These are phyloP conservation scores for Penicillium mononematosum DNA, from an alignment of 495 filamentous ascomycete species.

Conservation along the genomic window DNA sequence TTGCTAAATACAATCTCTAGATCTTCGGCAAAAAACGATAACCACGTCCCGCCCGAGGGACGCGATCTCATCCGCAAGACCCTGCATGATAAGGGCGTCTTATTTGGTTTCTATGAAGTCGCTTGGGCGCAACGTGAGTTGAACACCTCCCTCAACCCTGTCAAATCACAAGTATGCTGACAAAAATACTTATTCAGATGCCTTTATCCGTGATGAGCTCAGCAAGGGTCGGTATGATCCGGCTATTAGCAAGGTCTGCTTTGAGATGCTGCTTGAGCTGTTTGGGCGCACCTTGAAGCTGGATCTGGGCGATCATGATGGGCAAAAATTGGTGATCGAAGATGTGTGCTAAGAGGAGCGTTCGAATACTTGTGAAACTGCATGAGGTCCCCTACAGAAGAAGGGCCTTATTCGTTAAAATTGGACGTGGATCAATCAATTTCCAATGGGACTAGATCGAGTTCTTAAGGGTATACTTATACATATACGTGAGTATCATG, in stretches of 20 bases:
- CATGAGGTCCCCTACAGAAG: neutral
- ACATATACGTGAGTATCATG: too few relatives aligned
- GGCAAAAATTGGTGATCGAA: slow-evolving; percentile 51
- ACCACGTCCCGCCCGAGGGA: slow-evolving; percentile 81
- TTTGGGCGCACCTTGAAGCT: slow-evolving; percentile 76
- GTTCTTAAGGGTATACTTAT: neutral
- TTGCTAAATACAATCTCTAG: slow-evolving; percentile 19
- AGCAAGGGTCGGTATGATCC: slow-evolving; percentile 94
- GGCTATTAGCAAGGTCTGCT: slow-evolving; percentile 81
- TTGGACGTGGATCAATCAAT: neutral
- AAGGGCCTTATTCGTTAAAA: neutral
- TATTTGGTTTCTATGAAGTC: slow-evolving; percentile 83
- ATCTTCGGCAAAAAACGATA: slow-evolving; percentile 91
- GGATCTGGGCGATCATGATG: slow-evolving; percentile 65
- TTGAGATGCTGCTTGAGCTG: slow-evolving; percentile 84
- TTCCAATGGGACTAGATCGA: neutral
- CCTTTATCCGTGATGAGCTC: slow-evolving; percentile 94
- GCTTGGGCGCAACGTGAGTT: slow-evolving; percentile 83
- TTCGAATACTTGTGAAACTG: neutral
- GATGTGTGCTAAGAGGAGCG: slow-evolving; percentile 51
- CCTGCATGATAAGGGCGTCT: slow-evolving; percentile 69
- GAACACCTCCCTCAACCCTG: neutral
- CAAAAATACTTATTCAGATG: slow-evolving; percentile 46
- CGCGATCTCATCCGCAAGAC: slow-evolving; percentile 84
- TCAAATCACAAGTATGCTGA: neutral